Percentiles rank a stretch among this genome's conserved stretches.
Evolutionary conservation across 306 rosid genomes (phyloP).

Genomic region (Prunus fruticosa): DNA sequence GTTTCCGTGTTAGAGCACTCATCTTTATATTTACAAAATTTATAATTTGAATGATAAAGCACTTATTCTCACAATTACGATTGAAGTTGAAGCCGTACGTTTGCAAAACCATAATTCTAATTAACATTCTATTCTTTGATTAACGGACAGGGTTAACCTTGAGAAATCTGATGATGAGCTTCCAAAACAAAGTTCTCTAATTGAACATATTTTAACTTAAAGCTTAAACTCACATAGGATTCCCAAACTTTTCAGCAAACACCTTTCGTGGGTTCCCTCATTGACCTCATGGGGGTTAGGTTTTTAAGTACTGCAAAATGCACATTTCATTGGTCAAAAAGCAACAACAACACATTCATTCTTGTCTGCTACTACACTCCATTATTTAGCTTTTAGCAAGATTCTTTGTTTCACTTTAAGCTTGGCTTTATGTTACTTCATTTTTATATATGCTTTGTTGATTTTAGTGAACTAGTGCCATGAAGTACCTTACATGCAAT

Average conservation of each 20-base stretch:
- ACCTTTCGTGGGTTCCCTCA: slow-evolving; percentile 52
- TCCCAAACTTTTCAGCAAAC: slow-evolving; percentile 58
- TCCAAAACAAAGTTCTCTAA: slow-evolving; percentile 14
- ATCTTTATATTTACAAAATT: too few species aligned
- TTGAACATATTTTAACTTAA: not conserved
- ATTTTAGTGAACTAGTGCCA: slow-evolving; percentile 25
- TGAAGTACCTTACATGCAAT: slow-evolving; percentile 56
- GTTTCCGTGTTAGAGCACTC: too few species aligned
- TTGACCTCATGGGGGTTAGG: slow-evolving; percentile 47
- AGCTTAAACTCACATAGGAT: slow-evolving; percentile 67
- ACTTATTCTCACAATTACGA: too few species aligned
- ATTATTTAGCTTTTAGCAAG: slow-evolving; percentile 81
- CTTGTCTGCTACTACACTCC: slow-evolving; percentile 97
- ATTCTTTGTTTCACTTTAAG: slow-evolving; percentile 77
- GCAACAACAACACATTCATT: slow-evolving; percentile 57
- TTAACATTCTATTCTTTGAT: not conserved
- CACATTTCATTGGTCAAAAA: slow-evolving; percentile 59
- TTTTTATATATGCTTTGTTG: slow-evolving; percentile 24
- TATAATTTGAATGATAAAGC: too few species aligned
- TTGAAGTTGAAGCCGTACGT: too few species aligned
- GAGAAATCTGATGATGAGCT: slow-evolving; percentile 28
- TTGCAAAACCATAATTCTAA: not conserved
- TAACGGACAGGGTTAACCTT: slow-evolving; percentile 23
- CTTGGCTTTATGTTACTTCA: slow-evolving; percentile 89
- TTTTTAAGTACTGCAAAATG: slow-evolving; percentile 25